Evolutionary conservation across 2,329 filamentous ascomycete species (phyloP).

Genomic region (Xylariaceae sp.): DNA sequence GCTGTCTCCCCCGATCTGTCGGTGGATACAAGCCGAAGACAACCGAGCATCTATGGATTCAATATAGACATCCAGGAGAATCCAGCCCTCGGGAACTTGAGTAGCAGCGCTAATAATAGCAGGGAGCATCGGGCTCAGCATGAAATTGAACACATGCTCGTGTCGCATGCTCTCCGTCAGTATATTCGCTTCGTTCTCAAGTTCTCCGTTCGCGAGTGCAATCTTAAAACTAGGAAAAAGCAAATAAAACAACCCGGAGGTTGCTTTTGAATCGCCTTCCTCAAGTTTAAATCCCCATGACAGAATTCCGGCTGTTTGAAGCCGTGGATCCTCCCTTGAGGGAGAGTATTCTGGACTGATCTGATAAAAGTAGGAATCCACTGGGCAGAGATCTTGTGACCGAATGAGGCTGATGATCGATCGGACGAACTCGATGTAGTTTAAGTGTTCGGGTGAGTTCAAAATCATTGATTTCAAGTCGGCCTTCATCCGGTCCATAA

Average conservation of each 20-base stretch:
- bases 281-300: slow-evolving; percentile 53
- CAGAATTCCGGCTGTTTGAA: slow-evolving; percentile 53
- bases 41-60: slow-evolving; percentile 41
- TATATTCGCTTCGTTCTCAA: slow-evolving; percentile 45
- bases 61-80: slow-evolving; percentile 49
- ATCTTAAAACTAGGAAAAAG: slow-evolving; percentile 56
- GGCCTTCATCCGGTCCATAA: slow-evolving; percentile 52
- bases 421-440: slow-evolving; percentile 50
- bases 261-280: slow-evolving; percentile 47
- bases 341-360: slow-evolving; percentile 55
- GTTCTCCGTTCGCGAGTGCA: slow-evolving; percentile 46
- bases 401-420: slow-evolving; percentile 51
- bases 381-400: slow-evolving; percentile 51
- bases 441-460: slow-evolving; percentile 39
- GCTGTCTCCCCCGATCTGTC: slow-evolving; percentile 36
- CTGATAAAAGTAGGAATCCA: slow-evolving; percentile 55
- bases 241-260: slow-evolving; percentile 52
- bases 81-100: slow-evolving; percentile 38
- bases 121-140: slow-evolving; percentile 51
- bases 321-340: slow-evolving; percentile 50
- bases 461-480: slow-evolving; percentile 42
- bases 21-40: slow-evolving; percentile 34
- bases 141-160: slow-evolving; percentile 42
- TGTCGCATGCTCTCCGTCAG: slow-evolving; percentile 48
- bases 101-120: slow-evolving; percentile 44